Conservation (phyloP, 345 rosid species). For the Eucalyptus tenuipes region DNA sequence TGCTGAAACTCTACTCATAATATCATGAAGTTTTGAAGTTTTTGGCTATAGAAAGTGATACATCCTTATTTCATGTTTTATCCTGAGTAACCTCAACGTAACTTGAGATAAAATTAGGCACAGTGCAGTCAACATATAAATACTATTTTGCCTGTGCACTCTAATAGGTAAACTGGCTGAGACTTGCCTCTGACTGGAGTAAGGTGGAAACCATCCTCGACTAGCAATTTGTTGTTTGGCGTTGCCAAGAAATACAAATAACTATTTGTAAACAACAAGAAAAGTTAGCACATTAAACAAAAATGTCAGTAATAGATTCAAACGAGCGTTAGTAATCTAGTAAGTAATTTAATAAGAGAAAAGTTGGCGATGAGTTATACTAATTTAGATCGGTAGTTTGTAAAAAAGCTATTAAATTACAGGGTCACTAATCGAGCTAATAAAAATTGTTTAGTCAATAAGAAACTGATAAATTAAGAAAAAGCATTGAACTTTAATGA, state of each 20-base stretch:
- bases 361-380: background rate
- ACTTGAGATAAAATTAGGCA: background rate
- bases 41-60: background rate
- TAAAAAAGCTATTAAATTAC: background rate
- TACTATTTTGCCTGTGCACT: background rate
- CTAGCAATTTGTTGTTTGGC: background rate
- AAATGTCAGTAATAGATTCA: background rate
- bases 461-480: background rate
- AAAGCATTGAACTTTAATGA: background rate
- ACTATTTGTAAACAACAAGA: background rate
- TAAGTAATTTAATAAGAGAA: background rate
- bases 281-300: background rate
- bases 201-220: background rate
- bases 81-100: background rate
- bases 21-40: background rate
- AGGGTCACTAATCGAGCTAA: background rate
- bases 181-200: background rate
- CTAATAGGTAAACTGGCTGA: background rate
- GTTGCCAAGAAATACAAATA: background rate
- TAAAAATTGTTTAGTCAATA: background rate
- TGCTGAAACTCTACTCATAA: background rate
- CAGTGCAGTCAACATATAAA: background rate
- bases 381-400: background rate
- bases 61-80: background rate
- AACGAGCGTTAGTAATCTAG: background rate